These are phyloP conservation scores for Moelleriella libera DNA, from an alignment of 2,329 filamentous ascomycete species.

Conservation along the genomic window DNA sequence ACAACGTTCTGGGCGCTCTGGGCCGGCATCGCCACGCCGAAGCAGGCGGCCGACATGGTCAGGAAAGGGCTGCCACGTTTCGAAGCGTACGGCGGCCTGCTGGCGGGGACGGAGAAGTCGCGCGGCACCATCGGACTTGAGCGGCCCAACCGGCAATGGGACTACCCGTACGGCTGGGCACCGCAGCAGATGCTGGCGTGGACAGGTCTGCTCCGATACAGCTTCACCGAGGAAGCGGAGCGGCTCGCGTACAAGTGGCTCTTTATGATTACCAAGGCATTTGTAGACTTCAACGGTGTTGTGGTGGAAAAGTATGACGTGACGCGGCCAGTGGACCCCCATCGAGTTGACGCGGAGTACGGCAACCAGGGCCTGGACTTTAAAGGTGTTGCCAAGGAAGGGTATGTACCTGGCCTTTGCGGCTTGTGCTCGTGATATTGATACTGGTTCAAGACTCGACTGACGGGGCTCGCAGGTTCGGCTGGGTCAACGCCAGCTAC, in stretches of 20 bases:
- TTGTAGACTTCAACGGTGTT: constrained; percentile 95
- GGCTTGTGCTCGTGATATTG: neutral
- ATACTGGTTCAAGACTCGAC: neutral
- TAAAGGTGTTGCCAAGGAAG: constrained; percentile 89
- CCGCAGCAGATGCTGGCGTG: constrained; percentile 97
- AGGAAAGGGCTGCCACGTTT: constrained; percentile 71
- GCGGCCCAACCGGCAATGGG: constrained; percentile 92
- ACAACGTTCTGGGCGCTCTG: constrained; percentile 98
- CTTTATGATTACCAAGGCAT: constrained; percentile 96
- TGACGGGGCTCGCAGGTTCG: constrained; percentile 48
- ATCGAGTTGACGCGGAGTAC: constrained; percentile 92
- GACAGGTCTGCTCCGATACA: constrained; percentile 83
- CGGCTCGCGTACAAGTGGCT: constrained; percentile 90
- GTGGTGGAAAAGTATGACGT: constrained; percentile 99
- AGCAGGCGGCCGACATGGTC: constrained; percentile 76
- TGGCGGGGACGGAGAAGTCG: constrained; percentile 81
- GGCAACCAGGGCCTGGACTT: constrained; percentile 94
- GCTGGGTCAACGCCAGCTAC: constrained; percentile 98
- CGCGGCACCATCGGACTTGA: constrained; percentile 67
- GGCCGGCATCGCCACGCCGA: constrained; percentile 76
- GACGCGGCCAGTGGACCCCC: constrained; percentile 75
- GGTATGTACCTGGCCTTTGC: constrained; percentile 43
- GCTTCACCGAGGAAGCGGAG: constrained; percentile 81
- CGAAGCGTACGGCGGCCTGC: constrained; percentile 73
- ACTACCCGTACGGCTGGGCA: constrained; percentile 96